Percentiles rank a stretch among this genome's conserved stretches.
phyloP scores from a whole-genome alignment of 2,329 filamentous ascomycete genomes.

The Aureobasidium pullulans region DNA sequence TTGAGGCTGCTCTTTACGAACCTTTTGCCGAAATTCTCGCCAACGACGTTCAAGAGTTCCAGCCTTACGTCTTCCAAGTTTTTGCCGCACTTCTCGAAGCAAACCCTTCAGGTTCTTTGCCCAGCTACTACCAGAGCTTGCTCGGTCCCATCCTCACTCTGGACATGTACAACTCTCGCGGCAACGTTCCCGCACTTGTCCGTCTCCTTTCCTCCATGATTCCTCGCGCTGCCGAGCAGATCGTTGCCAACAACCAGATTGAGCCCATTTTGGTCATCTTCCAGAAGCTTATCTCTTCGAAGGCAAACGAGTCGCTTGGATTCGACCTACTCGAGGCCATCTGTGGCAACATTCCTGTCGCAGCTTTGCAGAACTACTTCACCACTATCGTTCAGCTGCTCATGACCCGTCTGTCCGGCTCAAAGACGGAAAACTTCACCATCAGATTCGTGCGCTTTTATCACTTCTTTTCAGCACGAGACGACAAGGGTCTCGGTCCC shows the following conservation, averaged over 20 bases:
- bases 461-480: slow-evolving; percentile 75
- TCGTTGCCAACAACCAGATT: slow-evolving; percentile 71
- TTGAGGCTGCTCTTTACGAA: slow-evolving; percentile 74
- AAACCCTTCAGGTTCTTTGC: slow-evolving; percentile 70
- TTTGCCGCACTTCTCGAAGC: slow-evolving; percentile 85
- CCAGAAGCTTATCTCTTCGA: slow-evolving; percentile 75
- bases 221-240: slow-evolving; percentile 63
- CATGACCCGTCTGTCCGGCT: slow-evolving; percentile 64
- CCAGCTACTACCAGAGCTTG: slow-evolving; percentile 71
- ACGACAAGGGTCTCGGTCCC: slow-evolving; percentile 75
- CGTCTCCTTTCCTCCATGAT: slow-evolving; percentile 80
- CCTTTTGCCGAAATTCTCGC: slow-evolving; percentile 75
- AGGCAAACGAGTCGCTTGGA: slow-evolving; percentile 75
- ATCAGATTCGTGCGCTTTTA: slow-evolving; percentile 89
- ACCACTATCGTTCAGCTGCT: slow-evolving; percentile 72
- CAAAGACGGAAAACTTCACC: slow-evolving; percentile 75
- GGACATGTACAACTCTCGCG: slow-evolving; percentile 82
- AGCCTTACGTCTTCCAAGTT: slow-evolving; percentile 93
- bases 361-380: slow-evolving; percentile 70
- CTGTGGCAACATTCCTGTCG: slow-evolving; percentile 64
- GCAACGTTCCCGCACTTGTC: slow-evolving; percentile 86
- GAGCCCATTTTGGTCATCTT: slow-evolving; percentile 92
- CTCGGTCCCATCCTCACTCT: slow-evolving; percentile 72
- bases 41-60: slow-evolving; percentile 85
- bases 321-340: slow-evolving; percentile 87